Evolutionary conservation across 208 protist species (phyloP).

Genomic region (Tetramitus jugosus): DNA sequence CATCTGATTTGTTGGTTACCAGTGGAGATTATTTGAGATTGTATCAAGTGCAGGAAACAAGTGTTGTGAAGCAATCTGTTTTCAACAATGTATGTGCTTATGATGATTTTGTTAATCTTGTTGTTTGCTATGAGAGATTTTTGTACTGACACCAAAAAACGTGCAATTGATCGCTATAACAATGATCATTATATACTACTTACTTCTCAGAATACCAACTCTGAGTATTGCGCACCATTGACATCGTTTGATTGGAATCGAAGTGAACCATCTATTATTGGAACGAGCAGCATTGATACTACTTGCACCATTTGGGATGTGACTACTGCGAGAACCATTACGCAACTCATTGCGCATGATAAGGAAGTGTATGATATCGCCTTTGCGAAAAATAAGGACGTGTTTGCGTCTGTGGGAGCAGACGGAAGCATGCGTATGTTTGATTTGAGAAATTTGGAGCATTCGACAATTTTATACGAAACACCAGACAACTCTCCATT

Average conservation of each 20-base stretch:
- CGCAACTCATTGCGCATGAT: conserved; percentile 98
- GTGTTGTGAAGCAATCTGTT: not conserved
- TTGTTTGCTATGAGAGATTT: too few species aligned
- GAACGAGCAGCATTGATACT: conserved; percentile 89
- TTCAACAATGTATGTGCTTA: not conserved
- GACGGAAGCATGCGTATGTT: conserved; percentile 96
- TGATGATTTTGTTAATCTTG: too few species aligned
- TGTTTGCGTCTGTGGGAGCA: conserved; percentile 93
- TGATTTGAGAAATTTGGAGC: conserved; percentile 90
- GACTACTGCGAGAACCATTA: conserved; percentile 65
- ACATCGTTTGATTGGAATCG: conserved; percentile 99
- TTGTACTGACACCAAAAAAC: too few species aligned
- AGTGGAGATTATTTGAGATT: conserved; percentile 95
- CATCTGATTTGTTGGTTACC: conserved; percentile 83
- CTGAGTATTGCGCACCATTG: conserved; percentile 93
- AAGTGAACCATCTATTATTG: conserved; percentile 84
- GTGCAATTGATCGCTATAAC: too few species aligned
- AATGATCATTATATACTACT: too few species aligned
- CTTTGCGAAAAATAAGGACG: conserved; percentile 77
- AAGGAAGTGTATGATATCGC: conserved; percentile 99
- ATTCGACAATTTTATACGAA: conserved; percentile 97
- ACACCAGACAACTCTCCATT: conserved; percentile 72
- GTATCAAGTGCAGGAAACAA: conserved; percentile 72
- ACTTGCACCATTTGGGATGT: conserved; percentile 97
- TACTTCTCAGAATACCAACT: not conserved